Base-by-base conservation (phyloP, 371 early-diverging fungal species). In the Apophysomyces sp. region DNA sequence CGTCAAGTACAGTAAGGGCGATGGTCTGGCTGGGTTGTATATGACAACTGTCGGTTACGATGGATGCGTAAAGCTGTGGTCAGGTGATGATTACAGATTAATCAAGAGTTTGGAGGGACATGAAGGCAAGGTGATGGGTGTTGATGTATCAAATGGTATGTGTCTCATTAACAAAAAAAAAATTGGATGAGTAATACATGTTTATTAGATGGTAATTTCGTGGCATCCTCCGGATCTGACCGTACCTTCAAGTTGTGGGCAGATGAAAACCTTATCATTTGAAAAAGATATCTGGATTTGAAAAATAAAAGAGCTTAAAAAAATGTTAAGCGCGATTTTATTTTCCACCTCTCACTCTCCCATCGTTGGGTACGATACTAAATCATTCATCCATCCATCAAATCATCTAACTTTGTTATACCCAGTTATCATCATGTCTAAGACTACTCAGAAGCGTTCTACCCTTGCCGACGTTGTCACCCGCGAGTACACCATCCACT, bases 231-330 rank as follows among this genome's bases (percentile, higher is more conserved):
- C 51, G 92, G 93, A 4, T 96, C 86, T 66, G 98, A 98, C 73
- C 87, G 96, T 30, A 96, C 97, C 1, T 97, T 97, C 72, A 98
- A 98, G 67, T 79, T 98, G 4, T 97, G 92, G 91, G 84, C 86
- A 26, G 74, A 82, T 59, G 89, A 88, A 58, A 76, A 76, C 60
- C 49, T 81, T 29, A 61, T 73, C n/a, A 36, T 82, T 37, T 82
- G 77, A 55, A 62, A 37, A 32, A 55, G 55, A 18, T 7, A 44
- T 21, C 49, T 21, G 18, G 11, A 44, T 44, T 21, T 21, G 27
- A 18, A 21, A 7, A 21, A 34, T 34, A 34, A 34, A 34, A 13
- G 11, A 11, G 8, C 13, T 34, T 3, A 11, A 9, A 11, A 34
- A 34, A 34, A n/a, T n/a, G n/a, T n/a, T n/a, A n/a, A 34, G 34